A percentile compares a stretch with the other conserved stretches of the same genome.
These are phyloP conservation scores for Pichia sp. DNA, from an alignment of 1,139 yeast species.

Conservation along the genomic window DNA sequence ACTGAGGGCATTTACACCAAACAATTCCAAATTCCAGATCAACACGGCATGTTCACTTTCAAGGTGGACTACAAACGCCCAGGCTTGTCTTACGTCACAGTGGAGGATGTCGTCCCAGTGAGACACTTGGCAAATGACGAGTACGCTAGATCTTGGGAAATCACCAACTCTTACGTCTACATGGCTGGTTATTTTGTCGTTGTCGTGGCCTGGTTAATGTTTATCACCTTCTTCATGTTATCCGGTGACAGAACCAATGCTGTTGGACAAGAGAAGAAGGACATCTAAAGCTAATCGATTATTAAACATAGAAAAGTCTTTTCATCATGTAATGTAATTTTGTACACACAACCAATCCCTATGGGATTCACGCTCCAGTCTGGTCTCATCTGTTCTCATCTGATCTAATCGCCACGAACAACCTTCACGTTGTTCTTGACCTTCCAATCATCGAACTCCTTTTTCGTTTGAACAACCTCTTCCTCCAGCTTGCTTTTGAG, in stretches of 20 bases:
- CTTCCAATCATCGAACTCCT: constrained; percentile 64
- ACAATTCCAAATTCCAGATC: constrained; percentile 79
- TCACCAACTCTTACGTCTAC: constrained; percentile 91
- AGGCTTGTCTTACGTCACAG: constrained; percentile 66
- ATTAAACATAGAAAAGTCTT: too few relatives aligned
- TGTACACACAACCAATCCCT: too few relatives aligned
- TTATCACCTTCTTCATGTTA: constrained; percentile 60
- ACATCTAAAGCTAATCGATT: too few relatives aligned
- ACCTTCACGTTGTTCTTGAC: constrained; percentile 59
- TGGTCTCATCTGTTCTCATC: too few relatives aligned
- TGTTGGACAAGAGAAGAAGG: too few relatives aligned
- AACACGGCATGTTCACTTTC: constrained; percentile 94
- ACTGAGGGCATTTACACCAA: constrained; percentile 38
- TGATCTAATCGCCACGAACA: constrained; percentile 57
- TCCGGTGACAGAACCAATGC: too few relatives aligned
- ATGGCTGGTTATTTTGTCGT: constrained; percentile 66
- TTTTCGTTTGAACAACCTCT: constrained; percentile 40
- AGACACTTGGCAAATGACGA: constrained; percentile 96
- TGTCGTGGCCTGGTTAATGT: constrained; percentile 65
- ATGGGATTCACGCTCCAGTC: too few relatives aligned
- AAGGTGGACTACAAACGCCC: constrained; percentile 69
- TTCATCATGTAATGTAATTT: too few relatives aligned
- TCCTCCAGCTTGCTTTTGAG: constrained; percentile 40
- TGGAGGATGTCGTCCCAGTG: constrained; percentile 68
- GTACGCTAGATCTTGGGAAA: constrained; percentile 88